phyloP scores from a whole-genome alignment of 208 protist genomes.

The Vickermania ingenoplastis region DNA sequence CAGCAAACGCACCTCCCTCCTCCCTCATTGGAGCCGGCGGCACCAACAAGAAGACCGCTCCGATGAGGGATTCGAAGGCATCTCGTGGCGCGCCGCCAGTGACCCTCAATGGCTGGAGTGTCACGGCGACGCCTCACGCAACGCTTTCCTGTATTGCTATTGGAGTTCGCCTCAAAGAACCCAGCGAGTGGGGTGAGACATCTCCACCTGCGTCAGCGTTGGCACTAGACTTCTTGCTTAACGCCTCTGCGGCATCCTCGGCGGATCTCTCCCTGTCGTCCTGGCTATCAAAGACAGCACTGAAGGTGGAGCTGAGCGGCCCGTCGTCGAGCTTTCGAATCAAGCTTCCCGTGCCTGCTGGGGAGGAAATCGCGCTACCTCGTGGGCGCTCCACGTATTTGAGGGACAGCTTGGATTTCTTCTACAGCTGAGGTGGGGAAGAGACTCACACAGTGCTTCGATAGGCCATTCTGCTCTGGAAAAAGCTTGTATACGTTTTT shows the following conservation, averaged over 20 bases:
- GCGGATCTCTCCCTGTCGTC: background rate
- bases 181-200: slow-evolving; percentile 5
- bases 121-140: slow-evolving; percentile 28
- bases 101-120: slow-evolving; percentile 19
- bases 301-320: background rate
- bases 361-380: background rate
- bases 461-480: too few relatives aligned
- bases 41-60: background rate
- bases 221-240: too few relatives aligned
- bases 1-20: background rate
- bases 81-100: background rate
- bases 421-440: background rate
- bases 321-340: background rate
- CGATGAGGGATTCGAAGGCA: background rate
- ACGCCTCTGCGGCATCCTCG: background rate
- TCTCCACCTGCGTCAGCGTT: background rate
- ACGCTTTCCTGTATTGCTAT: slow-evolving; percentile 37
- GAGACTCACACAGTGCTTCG: too few relatives aligned
- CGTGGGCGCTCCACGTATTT: background rate
- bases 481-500: too few relatives aligned
- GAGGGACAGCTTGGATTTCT: background rate
- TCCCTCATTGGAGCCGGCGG: background rate
- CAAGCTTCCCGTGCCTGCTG: background rate
- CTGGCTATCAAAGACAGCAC: background rate
- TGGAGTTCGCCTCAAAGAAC: slow-evolving; percentile 22